These are phyloP conservation scores for Syzygium aromaticum DNA, from an alignment of 345 rosid species.

Conservation along the genomic window DNA sequence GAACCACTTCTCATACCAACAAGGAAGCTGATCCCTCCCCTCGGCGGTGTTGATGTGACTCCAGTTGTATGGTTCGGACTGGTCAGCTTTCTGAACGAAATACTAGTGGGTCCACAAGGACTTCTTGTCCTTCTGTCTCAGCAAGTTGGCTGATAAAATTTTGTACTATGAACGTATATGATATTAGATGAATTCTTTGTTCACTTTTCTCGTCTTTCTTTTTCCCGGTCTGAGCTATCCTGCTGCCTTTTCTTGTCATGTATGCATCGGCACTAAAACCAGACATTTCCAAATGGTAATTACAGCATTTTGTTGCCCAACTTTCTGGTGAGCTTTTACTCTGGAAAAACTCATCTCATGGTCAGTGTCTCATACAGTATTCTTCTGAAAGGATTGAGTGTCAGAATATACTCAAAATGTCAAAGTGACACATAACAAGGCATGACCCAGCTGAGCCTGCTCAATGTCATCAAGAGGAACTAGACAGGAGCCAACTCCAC, in stretches of 20 bases:
- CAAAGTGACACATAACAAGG: not conserved
- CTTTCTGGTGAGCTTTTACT: not conserved
- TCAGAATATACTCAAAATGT: no score
- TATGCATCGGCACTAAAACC: not conserved
- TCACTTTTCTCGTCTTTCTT: not conserved
- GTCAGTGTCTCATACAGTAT: not conserved
- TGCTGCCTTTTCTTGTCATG: not conserved
- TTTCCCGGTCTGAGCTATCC: not conserved
- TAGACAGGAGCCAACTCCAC: not conserved
- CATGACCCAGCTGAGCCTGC: not conserved
- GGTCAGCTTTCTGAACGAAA: conserved; percentile 76
- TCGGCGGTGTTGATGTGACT: conserved; percentile 87
- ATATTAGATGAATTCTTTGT: not conserved
- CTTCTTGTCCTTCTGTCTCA: conserved; percentile 87
- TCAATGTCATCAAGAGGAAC: not conserved
- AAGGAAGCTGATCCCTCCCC: conserved; percentile 77
- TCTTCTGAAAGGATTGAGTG: not conserved
- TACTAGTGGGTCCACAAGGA: conserved; percentile 86
- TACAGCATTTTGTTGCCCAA: not conserved
- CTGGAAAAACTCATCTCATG: not conserved
- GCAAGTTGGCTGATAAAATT: conserved; percentile 28
- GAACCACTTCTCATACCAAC: conserved; percentile 70
- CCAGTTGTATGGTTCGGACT: conserved; percentile 90
- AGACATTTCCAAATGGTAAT: not conserved
- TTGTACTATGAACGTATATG: not conserved